Evolutionary conservation across 176 grass and related monocot genomes (phyloP), one percentile per base, ranked within the genome.

Genomic region (Oryza glumipatula): DNA sequence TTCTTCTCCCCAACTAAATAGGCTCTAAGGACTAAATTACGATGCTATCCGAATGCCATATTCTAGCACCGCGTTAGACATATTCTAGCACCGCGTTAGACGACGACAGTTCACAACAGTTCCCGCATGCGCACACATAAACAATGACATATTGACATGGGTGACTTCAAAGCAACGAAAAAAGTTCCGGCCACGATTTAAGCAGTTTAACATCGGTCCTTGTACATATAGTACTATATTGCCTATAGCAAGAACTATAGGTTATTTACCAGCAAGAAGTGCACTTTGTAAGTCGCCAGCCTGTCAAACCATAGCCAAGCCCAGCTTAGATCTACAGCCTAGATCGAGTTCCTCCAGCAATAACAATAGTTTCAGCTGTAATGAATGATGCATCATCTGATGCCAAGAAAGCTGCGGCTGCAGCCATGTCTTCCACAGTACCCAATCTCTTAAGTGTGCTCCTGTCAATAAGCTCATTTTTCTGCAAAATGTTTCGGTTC

Each of bases 301-400:
- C 15, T 52, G 49, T 16, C 14, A 16, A 52, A 52, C 15, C 49
- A 51, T 51, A 52, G 15, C 14, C 12, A 19, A 74, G 60, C 23
- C 44, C 9, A 43, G 32, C 32, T 23, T 23, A 30, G 77, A 74
- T 73, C 84, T 88, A 93, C 51, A 97, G 78, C 51, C 94, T 94
- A 51, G 94, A 97, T 36, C 82, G 94, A 3, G n/a, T 83, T 26
- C 94, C 92, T 26, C 94, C 94, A 43, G 94, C 94, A 85, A 98
- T 85, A 66, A 95, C 93, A 17, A 95, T 86, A 9, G 93, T 98
- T 98, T 98, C 96, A 16, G 85, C 96, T 14, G 96, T 95, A 52
- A 98, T 95, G 77, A 83, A 98, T 12, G 96, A 93, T 24, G 93
- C 73, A 26, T 98, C 96, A 8, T 95, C 93, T 9, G 96, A 98